Evolutionary conservation across 1,139 yeast species (phyloP).

Genomic region (Suhomyces coccinellae): DNA sequence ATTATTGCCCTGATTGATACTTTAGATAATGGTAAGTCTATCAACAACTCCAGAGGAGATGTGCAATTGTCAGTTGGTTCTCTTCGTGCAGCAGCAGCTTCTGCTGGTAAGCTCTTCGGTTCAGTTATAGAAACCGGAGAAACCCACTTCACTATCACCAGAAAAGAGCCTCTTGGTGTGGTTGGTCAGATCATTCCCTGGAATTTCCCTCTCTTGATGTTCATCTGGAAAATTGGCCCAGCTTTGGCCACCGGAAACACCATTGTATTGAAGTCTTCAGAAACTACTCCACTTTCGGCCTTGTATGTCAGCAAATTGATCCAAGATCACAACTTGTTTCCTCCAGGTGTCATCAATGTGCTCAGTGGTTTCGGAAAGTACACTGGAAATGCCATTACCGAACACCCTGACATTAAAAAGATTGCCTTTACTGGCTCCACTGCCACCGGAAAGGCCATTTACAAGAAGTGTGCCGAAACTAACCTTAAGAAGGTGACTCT

Average conservation of each 20-base stretch:
- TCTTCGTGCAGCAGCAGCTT: conserved; percentile 22
- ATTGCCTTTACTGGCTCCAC: conserved; percentile 88
- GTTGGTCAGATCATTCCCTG: conserved; percentile 85
- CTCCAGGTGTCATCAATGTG: conserved; percentile 76
- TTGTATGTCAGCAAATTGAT: conserved; percentile 59
- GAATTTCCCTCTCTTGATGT: conserved; percentile 86
- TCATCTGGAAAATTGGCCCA: conserved; percentile 85
- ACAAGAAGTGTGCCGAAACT: conserved; percentile 68
- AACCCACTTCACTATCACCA: conserved; percentile 24
- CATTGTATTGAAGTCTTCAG: conserved; percentile 77
- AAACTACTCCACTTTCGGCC: conserved; percentile 81
- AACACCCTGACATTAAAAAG: conserved; percentile 69
- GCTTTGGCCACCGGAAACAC: conserved; percentile 83
- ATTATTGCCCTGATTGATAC: conserved; percentile 12
- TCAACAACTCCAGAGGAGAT: conserved; percentile 16
- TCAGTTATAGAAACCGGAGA: conserved; percentile 22
- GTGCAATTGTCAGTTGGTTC: conserved; percentile 19
- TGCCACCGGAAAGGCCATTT: conserved; percentile 72
- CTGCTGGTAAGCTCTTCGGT: conserved; percentile 23
- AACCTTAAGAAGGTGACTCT: conserved; percentile 78
- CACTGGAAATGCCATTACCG: conserved; percentile 72
- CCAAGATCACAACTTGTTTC: conserved; percentile 66
- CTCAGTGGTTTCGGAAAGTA: conserved; percentile 77
- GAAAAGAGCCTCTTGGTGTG: conserved; percentile 72
- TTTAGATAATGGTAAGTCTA: conserved; percentile 14